Base-by-base conservation (phyloP, 768 basidiomycete genomes). In the Holtermannia corniformis region DNA sequence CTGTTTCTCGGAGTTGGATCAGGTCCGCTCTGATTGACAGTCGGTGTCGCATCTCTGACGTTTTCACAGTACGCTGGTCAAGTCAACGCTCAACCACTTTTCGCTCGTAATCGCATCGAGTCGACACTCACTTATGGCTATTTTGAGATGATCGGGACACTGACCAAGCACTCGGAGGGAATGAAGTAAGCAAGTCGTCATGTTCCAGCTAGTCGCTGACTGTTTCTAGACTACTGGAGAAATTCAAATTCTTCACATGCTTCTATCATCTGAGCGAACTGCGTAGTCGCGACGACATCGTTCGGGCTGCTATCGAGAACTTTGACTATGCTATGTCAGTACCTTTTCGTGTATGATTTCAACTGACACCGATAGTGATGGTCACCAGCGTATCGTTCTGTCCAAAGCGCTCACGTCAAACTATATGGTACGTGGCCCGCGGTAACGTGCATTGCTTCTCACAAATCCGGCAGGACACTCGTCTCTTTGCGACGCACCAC, bases 231-330 rank as follows among this genome's bases (percentile, higher is more conserved):
- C 74, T 97, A 13, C 74, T 99, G 71, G 90, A 95, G 72, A 86
- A 86, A 61, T 85, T 85, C 73, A 87, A 86, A 63, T 79, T 96
- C 23, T 97, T 96, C 71, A 97, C 91, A 0, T 85, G 87, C 0
- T 92, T 97, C 71, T 97, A 97, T 67, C 92, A 91, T 67, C 74
- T 97, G 42, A 88, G 85, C 64, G 95, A 97, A 65, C 78, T 96
- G 28, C 79, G 85, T 22, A 86, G 85, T 71, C 79, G 95, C 32
- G 91, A 96, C 65, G 92, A 97, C 67, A 76, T 99, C 43, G 87
- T 92, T 53, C 87, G 84, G 62, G 83, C 82, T 1, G 87, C 95
- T 59, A 85, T 96, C 37, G 87, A 90, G 62, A 87, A 87, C 60
- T 75, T 95, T 32, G 90, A 96, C 68, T 99, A 96, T 56, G 82